Base-by-base conservation (phyloP, 139 green algal species). In the Edaphochlamys debaryana region DNA sequence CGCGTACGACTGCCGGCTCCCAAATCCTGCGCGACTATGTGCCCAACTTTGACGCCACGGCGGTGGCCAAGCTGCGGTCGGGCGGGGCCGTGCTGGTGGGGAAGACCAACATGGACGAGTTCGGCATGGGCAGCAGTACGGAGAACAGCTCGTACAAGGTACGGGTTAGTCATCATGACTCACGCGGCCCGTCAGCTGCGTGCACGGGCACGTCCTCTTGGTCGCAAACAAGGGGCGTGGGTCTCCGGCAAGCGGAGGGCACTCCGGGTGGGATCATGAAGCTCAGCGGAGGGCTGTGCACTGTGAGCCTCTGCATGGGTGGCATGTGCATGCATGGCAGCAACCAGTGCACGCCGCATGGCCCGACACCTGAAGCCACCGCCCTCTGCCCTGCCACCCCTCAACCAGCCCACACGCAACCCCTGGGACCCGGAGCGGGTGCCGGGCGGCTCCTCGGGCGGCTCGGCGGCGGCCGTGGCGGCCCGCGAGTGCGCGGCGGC, bases 51-150 rank as follows among this genome's bases (percentile, higher is more conserved):
- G 93, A 98, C 69, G 95, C 95, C 0, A 96, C 94, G 15, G 87
- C 88, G 4, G 93, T 97, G 17, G 87, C 88, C 1, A 89, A 89
- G 30, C 79, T 99, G 73, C 73, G 78, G 3, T 77, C 70, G 15
- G 95, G 93, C 38, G 97, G 97, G 0, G 95, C 94, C 4, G 79
- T 99, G 30, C 66, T 99, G 27, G 36, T 99, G 38, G 97, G 97
- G 38, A 99, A 99, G 88, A 98, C 95, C 25, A 99, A 99, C 92
- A 93, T 98, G 91, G 97, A 99, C 69, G 96, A 98, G 82, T 99
- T 99, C 85, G 97, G 96, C 67, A 99, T 99, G 97, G 97, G 97
- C 62, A 96, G 87, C 91, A 95, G 88, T 29, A 99, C 95, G 4
- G 97, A 99, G 78, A 95, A 94, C 82, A 98, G 93, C 0, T 93